Conservation (phyloP, 305 asterid genomes). For the Rubia tinctorum region DNA sequence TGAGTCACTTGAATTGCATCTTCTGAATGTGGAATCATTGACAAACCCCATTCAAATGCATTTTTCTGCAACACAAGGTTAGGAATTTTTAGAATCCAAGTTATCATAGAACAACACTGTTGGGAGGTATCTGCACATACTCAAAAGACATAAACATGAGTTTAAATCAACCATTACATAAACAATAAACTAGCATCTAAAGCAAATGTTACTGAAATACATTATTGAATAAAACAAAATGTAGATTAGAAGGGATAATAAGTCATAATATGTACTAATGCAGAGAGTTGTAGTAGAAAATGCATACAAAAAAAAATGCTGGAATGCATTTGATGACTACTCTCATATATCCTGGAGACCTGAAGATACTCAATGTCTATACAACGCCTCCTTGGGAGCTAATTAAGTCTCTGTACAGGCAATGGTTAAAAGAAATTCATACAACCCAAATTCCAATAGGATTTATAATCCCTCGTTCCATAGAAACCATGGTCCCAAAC, state of each 20-base stretch:
- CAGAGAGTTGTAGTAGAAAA: not conserved
- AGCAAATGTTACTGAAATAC: not conserved
- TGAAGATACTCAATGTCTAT: not conserved
- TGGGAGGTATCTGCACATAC: not conserved
- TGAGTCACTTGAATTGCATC: slow-evolving; percentile 98
- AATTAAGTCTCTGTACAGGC: not conserved
- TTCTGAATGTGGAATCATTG: slow-evolving; percentile 91
- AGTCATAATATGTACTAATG: not conserved
- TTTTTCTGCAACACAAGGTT: slow-evolving; percentile 61
- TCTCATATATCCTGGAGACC: not conserved
- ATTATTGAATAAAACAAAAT: not conserved
- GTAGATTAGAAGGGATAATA: not conserved
- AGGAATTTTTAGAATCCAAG: slow-evolving; percentile 5
- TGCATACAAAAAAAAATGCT: not conserved
- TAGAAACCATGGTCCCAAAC: not conserved
- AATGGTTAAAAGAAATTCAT: not conserved
- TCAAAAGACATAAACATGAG: not conserved
- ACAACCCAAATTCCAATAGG: not conserved
- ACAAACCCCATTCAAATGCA: slow-evolving; percentile 96
- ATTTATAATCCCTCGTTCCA: not conserved
- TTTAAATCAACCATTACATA: not conserved
- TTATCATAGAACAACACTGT: not conserved
- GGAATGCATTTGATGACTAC: not conserved
- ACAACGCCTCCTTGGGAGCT: not conserved
- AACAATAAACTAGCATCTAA: not conserved